Evolutionary conservation across 805 yeast species (phyloP).

Genomic region (Saccharomycopsis sp.): DNA sequence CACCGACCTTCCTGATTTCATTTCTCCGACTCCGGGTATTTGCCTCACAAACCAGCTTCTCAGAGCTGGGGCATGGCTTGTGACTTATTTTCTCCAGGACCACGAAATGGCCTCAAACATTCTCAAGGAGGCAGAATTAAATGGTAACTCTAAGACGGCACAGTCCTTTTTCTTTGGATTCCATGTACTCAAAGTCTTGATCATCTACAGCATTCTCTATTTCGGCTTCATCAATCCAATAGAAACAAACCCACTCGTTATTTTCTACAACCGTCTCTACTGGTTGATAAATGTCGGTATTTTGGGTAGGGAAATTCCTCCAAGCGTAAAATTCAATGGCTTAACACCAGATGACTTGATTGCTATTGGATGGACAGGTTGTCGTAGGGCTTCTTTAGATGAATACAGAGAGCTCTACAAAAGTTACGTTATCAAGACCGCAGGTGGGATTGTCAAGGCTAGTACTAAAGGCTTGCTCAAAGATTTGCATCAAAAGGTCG

Average conservation of each 20-base stretch:
- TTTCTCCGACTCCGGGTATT: constrained; percentile 89
- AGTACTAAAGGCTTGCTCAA: constrained; percentile 65
- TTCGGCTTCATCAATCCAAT: constrained; percentile 77
- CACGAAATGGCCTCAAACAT: constrained; percentile 40
- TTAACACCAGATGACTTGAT: constrained; percentile 39
- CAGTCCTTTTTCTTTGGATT: constrained; percentile 66
- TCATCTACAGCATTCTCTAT: constrained; percentile 52
- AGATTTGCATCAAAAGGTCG: constrained; percentile 46
- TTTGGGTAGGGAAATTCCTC: not conserved
- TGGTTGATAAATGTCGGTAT: constrained; percentile 19
- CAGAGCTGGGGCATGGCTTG: constrained; percentile 25
- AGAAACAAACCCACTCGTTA: constrained; percentile 36
- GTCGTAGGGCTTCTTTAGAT: constrained; percentile 62
- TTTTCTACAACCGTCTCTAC: constrained; percentile 22
- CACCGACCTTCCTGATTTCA: constrained; percentile 83
- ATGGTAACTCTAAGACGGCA: constrained; percentile 35
- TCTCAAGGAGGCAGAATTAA: constrained; percentile 40
- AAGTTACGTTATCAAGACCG: constrained; percentile 51
- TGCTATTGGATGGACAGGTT: constrained; percentile 90
- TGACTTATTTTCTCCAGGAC: constrained; percentile 31
- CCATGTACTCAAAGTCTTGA: constrained; percentile 56
- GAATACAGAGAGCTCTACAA: constrained; percentile 69
- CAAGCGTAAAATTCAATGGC: constrained; percentile 11
- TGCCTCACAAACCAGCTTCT: constrained; percentile 62
- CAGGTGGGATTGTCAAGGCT: constrained; percentile 74